Base-by-base conservation (phyloP, 2,329 filamentous ascomycete genomes). In the Whalleya microplaca region DNA sequence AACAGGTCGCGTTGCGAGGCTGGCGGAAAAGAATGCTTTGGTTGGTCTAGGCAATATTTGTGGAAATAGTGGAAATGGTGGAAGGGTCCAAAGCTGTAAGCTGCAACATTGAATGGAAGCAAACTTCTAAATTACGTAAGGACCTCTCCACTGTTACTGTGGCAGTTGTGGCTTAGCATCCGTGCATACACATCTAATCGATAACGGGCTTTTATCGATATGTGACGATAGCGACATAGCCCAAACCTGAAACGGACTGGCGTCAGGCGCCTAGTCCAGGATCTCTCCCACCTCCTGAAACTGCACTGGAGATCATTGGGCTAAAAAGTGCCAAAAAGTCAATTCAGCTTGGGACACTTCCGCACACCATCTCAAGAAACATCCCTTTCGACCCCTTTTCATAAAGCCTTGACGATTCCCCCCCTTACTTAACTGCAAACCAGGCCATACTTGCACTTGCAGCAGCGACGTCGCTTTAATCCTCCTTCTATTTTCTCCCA, bases 211-310 rank as follows among this genome's bases (percentile, higher is more conserved):
- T 23, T 41, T 61, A 61, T 58, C 59, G 56, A 56, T 61, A 58
- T 46, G 14, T 27, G 23, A n/a, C n/a, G 23, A 27, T 27, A 9
- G 23, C 9, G 23, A 20, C 8, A 40, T 18, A n/a, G 40, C 29
- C 14, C 14, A 19, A 21, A 8, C 44, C 48, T 18, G 44, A 61
- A 51, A 48, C 1, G 48, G 57, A 47, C 37, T 63, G 61, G 62
- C 48, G 56, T 58, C 41, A 21, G 56, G 61, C 48, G 51, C 49
- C 48, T 57, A 52, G 40, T 44, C 47, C 41, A 59, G 57, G 55
- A 51, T 46, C 61, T 65, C 63, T 27, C 58, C 55, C 60, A 51
- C 48, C 61, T 65, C 63, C 61, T 65, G 63, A 63, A 60, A 64
- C 61, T 55, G 53, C 48, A 54, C 41, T 56, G 29, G 53, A 59